phyloP scores from a whole-genome alignment of 805 yeast species.

The Kuraishia cidri region DNA sequence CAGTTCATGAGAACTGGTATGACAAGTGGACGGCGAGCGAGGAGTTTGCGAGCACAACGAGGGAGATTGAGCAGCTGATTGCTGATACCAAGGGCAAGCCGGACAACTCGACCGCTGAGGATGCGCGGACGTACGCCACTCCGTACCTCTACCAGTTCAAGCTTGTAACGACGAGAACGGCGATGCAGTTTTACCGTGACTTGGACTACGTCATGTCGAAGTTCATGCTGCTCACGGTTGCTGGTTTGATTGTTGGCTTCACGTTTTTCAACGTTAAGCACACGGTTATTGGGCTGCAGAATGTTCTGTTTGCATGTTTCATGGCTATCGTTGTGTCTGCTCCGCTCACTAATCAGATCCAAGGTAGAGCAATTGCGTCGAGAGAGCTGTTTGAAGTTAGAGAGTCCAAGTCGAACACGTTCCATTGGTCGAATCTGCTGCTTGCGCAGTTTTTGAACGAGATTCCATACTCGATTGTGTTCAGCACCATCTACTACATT shows the following conservation, averaged over 20 bases:
- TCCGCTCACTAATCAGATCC: slow-evolving; percentile 53
- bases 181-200: slow-evolving; percentile 45
- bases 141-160: slow-evolving; percentile 33
- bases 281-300: slow-evolving; percentile 41
- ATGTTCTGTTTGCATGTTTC: slow-evolving; percentile 49
- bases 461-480: slow-evolving; percentile 41
- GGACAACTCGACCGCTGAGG: slow-evolving; percentile 1
- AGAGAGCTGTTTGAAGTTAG: slow-evolving; percentile 55
- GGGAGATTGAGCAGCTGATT: slow-evolving; percentile 12
- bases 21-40: slow-evolving; percentile 17
- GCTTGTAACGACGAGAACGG: slow-evolving; percentile 31
- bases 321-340: slow-evolving; percentile 43
- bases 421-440: slow-evolving; percentile 51
- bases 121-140: slow-evolving; percentile 21
- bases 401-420: slow-evolving; percentile 56
- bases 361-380: slow-evolving; percentile 39
- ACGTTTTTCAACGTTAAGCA: slow-evolving; percentile 50
- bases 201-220: slow-evolving; percentile 59
- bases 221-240: slow-evolving; percentile 29
- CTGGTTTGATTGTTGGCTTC: slow-evolving; percentile 68
- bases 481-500: slow-evolving; percentile 25
- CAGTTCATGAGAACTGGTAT: slow-evolving; percentile 23
- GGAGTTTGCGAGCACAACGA: slow-evolving; percentile 12
- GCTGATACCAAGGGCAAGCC: slow-evolving; percentile 6
- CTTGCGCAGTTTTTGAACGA: slow-evolving; percentile 44